Evolutionary conservation across 192 early-diverging fungal genomes (phyloP).

Genomic region (Geranomyces michiganensis): DNA sequence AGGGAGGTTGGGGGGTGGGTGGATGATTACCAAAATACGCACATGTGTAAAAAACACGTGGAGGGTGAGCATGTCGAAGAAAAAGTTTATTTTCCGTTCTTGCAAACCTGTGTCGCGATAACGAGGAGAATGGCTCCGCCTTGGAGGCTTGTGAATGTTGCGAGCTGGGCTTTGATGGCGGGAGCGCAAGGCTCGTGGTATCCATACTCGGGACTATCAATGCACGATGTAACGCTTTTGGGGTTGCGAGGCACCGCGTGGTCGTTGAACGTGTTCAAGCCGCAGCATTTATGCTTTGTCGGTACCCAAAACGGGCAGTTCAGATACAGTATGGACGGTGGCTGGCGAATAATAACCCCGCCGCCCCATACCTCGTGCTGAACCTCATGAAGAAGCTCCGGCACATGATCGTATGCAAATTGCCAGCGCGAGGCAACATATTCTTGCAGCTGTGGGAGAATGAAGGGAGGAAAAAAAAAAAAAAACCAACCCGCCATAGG

Average conservation of each 20-base stretch:
- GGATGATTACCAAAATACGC: no score
- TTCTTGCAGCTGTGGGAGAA: background rate
- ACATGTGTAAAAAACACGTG: no score
- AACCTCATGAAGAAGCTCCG: background rate
- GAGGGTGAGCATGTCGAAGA: no score
- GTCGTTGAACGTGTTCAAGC: background rate
- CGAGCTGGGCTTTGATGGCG: background rate
- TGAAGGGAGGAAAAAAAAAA: background rate
- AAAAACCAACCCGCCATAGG: background rate
- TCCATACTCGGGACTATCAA: slow-evolving; percentile 7
- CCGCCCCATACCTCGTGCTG: background rate
- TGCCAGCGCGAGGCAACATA: background rate
- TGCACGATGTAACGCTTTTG: background rate
- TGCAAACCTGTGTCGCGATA: background rate
- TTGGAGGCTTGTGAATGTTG: background rate
- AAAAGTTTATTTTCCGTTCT: no score
- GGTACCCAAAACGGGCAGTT: no score
- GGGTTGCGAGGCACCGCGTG: background rate
- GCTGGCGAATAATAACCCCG: no score
- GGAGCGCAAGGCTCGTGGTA: background rate
- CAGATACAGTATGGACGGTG: background rate
- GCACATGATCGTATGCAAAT: background rate
- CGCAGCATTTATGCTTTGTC: slow-evolving; percentile 5
- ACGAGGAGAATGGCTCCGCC: background rate
- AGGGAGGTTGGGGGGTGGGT: no score